phyloP scores from a whole-genome alignment of 140 eudicot genomes.

The Bidens hawaiensis region DNA sequence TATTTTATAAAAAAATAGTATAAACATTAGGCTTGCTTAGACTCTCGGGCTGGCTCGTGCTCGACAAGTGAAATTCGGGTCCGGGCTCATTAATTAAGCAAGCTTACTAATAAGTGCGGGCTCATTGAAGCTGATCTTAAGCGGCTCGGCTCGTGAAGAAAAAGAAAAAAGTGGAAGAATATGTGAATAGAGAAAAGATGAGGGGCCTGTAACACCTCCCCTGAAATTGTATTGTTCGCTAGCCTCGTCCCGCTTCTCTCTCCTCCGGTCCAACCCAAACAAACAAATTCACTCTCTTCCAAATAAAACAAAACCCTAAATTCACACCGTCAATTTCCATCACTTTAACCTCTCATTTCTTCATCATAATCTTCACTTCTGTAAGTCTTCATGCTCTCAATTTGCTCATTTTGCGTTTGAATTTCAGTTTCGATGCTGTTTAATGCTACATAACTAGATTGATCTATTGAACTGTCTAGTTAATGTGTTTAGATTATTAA shows the following conservation, averaged over 20 bases:
- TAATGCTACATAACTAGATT: neutral
- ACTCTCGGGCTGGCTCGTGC: too few species aligned
- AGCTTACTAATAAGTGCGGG: too few species aligned
- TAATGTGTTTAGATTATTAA: neutral
- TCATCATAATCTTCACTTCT: slow-evolving; percentile 5
- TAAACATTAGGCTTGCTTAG: too few species aligned
- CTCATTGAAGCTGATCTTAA: too few species aligned
- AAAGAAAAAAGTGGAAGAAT: slow-evolving; percentile 2
- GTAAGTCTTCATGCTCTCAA: slow-evolving; percentile 18
- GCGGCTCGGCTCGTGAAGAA: too few species aligned
- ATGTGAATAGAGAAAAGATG: slow-evolving; percentile 20
- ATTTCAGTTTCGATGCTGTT: neutral
- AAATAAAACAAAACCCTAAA: slow-evolving; percentile 30
- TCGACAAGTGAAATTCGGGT: too few species aligned
- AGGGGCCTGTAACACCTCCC: slow-evolving; percentile 33
- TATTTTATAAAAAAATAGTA: too few species aligned
- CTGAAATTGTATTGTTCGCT: slow-evolving; percentile 12
- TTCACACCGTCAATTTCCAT: neutral
- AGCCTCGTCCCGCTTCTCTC: slow-evolving; percentile 46
- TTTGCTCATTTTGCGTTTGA: neutral
- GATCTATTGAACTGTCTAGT: neutral
- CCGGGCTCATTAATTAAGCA: too few species aligned
- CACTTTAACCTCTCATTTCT: neutral
- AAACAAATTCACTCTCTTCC: slow-evolving; percentile 14
- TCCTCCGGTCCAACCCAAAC: slow-evolving; percentile 16